These are phyloP conservation scores for Neonectria coccinea DNA, from an alignment of 2,329 filamentous ascomycete genomes.

Conservation along the genomic window DNA sequence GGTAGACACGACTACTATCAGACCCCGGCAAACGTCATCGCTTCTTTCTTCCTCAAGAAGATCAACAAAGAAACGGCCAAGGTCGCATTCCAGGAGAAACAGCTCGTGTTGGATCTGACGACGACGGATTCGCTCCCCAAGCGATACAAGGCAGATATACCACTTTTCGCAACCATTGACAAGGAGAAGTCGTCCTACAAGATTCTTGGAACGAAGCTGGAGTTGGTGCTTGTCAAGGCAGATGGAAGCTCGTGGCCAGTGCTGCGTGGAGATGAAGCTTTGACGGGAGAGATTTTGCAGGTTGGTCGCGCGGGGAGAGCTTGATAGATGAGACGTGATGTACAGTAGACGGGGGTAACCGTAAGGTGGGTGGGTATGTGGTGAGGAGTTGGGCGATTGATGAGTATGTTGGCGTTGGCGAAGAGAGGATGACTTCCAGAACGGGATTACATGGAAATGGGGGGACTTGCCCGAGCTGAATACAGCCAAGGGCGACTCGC, in stretches of 20 bases:
- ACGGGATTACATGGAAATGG: constrained; percentile 5
- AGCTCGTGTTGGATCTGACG: constrained; percentile 82
- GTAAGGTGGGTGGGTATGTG: not conserved
- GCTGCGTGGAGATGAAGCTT: constrained; percentile 78
- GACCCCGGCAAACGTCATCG: constrained; percentile 85
- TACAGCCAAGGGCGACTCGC: too few species aligned
- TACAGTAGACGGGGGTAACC: constrained; percentile 12
- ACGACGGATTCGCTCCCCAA: constrained; percentile 83
- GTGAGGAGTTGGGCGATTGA: constrained; percentile 30
- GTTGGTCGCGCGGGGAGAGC: constrained; percentile 80
- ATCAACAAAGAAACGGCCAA: constrained; percentile 85
- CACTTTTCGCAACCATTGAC: constrained; percentile 83
- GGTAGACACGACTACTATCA: constrained; percentile 88
- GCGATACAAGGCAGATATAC: constrained; percentile 79
- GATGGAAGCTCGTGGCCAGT: constrained; percentile 88
- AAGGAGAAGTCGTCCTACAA: constrained; percentile 80
- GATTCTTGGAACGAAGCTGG: constrained; percentile 89
- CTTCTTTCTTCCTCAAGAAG: constrained; percentile 96
- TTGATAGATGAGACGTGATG: constrained; percentile 17
- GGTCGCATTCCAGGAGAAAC: constrained; percentile 73
- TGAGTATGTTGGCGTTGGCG: constrained; percentile 14
- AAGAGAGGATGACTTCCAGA: constrained; percentile 3
- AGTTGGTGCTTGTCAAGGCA: constrained; percentile 78
- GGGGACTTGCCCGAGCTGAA: constrained; percentile 1
- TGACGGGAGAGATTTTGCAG: constrained; percentile 84